Base-by-base conservation (phyloP, 75 land plant genomes). In the Ceratopteris richardii region DNA sequence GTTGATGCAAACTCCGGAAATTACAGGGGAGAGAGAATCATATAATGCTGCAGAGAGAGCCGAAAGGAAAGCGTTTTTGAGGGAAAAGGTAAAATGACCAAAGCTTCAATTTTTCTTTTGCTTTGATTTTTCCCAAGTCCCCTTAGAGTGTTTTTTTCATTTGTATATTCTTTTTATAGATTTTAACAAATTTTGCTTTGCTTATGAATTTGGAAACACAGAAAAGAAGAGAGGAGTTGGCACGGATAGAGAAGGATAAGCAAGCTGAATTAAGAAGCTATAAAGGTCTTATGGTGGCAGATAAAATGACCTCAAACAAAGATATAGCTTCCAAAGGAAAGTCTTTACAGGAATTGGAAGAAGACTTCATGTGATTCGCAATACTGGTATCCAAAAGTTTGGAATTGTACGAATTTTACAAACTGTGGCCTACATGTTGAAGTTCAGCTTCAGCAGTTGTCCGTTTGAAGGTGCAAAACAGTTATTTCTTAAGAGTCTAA, bases 221-320 rank as follows among this genome's bases (percentile, higher is more conserved):
- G 98, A 93, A 93, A 79, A 74, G 87, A 9, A 77, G 85, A 14
- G 98, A 89, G 43, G 98, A 93, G 40, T 54, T 89, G 63, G 96
- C 86, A 25, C 88, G 87, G 68, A 65, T 85, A n/a, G 96, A 93
- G 58, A 93, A 83, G 61, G 98, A 93, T 70, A 93, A 66, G 36
- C 90, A 89, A 60, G 96, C 96, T 29, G 98, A 93, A 63, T 41
- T 89, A 27, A 73, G 98, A 62, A 93, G 98, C 85, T 93, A 93
- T 78, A 93, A 86, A 53, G 83, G 87, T 13, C 57, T 93, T 25
- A 89, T 93, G 96, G 98, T 93, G 7, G 61, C 87, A 0, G 87
- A 93, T 37, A 93, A 93, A 58, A 93, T 93, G 98, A 93, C 98
- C 16, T 93, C 98, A 3, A 93, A 93, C 77, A 93, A 89, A 56